Conservation (phyloP, 768 basidiomycete species). For the Lactarius evosmus region DNA sequence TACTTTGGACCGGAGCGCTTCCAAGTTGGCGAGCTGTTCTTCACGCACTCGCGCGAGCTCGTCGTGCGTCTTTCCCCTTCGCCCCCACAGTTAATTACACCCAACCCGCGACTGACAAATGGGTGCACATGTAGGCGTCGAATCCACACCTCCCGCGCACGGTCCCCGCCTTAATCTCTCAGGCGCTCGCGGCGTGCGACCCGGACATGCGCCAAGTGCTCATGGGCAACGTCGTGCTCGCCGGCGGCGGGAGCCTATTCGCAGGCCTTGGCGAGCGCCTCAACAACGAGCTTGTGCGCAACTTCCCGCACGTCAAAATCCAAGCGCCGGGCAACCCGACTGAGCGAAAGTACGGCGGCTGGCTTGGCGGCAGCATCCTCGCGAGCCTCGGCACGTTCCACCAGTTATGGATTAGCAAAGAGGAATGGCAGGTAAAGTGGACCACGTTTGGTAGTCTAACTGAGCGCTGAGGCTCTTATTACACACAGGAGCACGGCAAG, state of each 20-base stretch:
- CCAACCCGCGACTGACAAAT: background rate
- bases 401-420: conserved; percentile 91
- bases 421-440: conserved; percentile 80
- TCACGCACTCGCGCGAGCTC: conserved; percentile 56
- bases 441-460: background rate
- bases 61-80: conserved; percentile 28
- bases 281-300: conserved; percentile 64
- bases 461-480: background rate
- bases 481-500: conserved; percentile 70
- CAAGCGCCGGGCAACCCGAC: conserved; percentile 88
- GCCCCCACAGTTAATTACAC: background rate
- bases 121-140: conserved; percentile 36
- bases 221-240: conserved; percentile 89
- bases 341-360: conserved; percentile 88
- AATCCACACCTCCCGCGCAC: conserved; percentile 73
- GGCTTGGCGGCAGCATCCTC: conserved; percentile 95
- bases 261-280: conserved; percentile 84
- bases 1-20: conserved; percentile 82
- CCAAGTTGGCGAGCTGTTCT: conserved; percentile 84
- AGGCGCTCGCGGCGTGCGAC: conserved; percentile 81
- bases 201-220: conserved; percentile 88
- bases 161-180: conserved; percentile 70
- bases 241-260: conserved; percentile 90
- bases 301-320: conserved; percentile 85
- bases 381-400: conserved; percentile 97